Evolutionary conservation across 495 filamentous ascomycete species (phyloP), one percentile per base, ranked within the genome.

Genomic region (Pyrenopolyporus hunteri): DNA sequence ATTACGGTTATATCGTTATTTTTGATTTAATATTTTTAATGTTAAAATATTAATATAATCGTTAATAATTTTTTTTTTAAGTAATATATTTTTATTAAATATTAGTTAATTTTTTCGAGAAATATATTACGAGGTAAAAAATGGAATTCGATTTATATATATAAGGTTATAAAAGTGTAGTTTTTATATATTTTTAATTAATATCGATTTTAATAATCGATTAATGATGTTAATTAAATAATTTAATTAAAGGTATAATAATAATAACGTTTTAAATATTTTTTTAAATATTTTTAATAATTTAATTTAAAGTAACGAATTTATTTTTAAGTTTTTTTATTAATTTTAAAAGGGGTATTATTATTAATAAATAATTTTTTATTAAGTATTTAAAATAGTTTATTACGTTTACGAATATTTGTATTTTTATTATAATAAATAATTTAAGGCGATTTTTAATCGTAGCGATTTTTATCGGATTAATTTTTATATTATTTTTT

Each of bases 1-100:
- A 28, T 28, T 47, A 19, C 10, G 5, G 19, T 32, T n/a, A 25
- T 13, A 4, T 36, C 23, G 11, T 25, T 25, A 36, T 36, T 49
- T 49, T 35, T 13, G 16, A 36, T 14, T 49, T 35, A 49, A 29
- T 49, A 35, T 6, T 49, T 49, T 13, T 49, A 49, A 7, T 11
- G 5, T 32, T 14, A 28, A 47, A 47, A 8, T 20, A 36, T 25
- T 49, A 36, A 49, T 35, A 35, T 25, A 29, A 49, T 36, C 4
- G 14, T 49, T 7, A 13, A 23, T 25, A 20, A 22, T 36, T 22
- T 26, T 44, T 35, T 49, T 22, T 25, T 36, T 29, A 35, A 13
- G 36, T 35, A 23, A 49, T 49, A 35, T 35, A 49, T 49, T 23
- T 35, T 10, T 47, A 32, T 47, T 20, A 47, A 10, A 47, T 47